Conservation (phyloP, 148 eudicot genomes). For the Mesembryanthemum crystallinum region DNA sequence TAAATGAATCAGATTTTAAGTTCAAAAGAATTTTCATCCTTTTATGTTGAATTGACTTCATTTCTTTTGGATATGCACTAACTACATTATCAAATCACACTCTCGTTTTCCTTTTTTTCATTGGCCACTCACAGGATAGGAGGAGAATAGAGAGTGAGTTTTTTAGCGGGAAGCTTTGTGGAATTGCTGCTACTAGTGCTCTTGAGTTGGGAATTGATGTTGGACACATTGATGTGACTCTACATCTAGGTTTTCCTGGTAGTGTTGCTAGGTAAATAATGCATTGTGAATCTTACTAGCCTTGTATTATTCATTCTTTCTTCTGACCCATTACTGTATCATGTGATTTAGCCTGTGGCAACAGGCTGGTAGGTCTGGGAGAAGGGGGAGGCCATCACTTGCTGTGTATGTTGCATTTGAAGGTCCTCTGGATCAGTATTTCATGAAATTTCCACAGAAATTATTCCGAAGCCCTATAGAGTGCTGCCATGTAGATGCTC, state of each 20-base stretch:
- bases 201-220: conserved; percentile 98
- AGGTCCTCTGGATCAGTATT: conserved; percentile 94
- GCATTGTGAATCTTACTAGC: conserved; percentile 9
- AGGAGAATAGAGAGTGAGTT: conserved; percentile 78
- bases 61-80: background rate
- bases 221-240: conserved; percentile 86
- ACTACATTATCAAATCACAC: background rate
- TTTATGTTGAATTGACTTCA: background rate
- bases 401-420: conserved; percentile 95
- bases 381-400: conserved; percentile 88
- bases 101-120: conserved; percentile 9
- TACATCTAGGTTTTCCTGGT: conserved; percentile 98
- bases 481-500: conserved; percentile 91
- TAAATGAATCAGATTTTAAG: background rate
- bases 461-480: conserved; percentile 79
- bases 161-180: conserved; percentile 73
- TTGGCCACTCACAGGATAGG: conserved; percentile 61
- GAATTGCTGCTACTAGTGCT: conserved; percentile 95
- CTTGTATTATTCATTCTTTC: conserved; percentile 8
- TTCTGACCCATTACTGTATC: conserved; percentile 12
- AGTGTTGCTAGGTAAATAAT: conserved; percentile 78
- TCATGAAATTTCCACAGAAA: conserved; percentile 86
- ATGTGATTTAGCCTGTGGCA: conserved; percentile 71
- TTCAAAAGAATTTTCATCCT: background rate
- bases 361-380: conserved; percentile 98